Evolutionary conservation across 1,284 basidiomycete genomes (phyloP).

Genomic region (Singerocomus inundabilis): DNA sequence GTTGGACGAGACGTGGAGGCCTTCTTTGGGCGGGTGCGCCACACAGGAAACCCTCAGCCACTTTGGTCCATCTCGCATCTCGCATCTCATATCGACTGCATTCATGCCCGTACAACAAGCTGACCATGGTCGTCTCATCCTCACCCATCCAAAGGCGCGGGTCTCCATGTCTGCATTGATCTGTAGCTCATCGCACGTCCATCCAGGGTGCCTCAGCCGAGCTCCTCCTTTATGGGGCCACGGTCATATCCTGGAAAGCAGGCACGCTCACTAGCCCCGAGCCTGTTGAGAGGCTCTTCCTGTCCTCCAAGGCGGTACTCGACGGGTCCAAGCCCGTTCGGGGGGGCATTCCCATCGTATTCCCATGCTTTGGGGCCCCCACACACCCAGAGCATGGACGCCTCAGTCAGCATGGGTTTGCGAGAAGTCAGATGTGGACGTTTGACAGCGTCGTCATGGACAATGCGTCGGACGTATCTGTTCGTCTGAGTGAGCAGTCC

Average conservation of each 20-base stretch:
- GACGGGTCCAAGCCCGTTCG: constrained; percentile 75
- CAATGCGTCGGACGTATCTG: constrained; percentile 66
- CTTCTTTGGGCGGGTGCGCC: constrained; percentile 20
- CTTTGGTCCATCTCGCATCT: no score
- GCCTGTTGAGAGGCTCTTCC: constrained; percentile 68
- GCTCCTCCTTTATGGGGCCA: constrained; percentile 79
- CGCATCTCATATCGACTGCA: no score
- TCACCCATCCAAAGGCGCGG: constrained; percentile 56
- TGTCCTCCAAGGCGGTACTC: constrained; percentile 70
- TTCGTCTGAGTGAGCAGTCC: constrained; percentile 61
- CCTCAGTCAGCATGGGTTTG: constrained; percentile 83
- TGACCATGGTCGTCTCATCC: constrained; percentile 40
- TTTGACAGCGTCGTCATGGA: constrained; percentile 68
- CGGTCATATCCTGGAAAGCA: constrained; percentile 76
- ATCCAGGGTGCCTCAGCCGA: constrained; percentile 68
- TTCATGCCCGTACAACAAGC: constrained; percentile 52
- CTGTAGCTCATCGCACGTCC: neutral
- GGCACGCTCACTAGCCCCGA: constrained; percentile 37
- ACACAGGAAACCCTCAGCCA: constrained; percentile 22
- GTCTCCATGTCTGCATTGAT: neutral
- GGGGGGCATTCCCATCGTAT: constrained; percentile 84
- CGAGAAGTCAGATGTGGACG: constrained; percentile 69
- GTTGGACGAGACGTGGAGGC: neutral
- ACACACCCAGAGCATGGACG: constrained; percentile 68
- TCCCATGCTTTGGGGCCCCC: constrained; percentile 84